Evolutionary conservation across 2,329 filamentous ascomycete genomes (phyloP).

Genomic region (Nannizziopsis arthrosporioides): DNA sequence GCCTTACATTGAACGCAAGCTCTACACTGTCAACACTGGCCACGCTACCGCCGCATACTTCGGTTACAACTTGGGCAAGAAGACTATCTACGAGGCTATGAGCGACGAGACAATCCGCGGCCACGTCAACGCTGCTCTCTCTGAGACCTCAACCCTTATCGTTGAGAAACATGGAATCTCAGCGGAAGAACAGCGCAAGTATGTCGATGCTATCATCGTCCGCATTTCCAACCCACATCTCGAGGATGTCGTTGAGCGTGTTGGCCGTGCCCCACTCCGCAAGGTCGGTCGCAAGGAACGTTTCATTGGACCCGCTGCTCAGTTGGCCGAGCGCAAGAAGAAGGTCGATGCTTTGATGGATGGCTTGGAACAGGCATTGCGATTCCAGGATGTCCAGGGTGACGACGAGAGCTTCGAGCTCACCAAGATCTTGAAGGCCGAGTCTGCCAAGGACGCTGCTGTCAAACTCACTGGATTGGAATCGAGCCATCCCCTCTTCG

Average conservation of each 20-base stretch:
- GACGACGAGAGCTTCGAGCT: constrained; percentile 84
- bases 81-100: constrained; percentile 80
- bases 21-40: constrained; percentile 97
- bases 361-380: constrained; percentile 81
- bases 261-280: constrained; percentile 84
- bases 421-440: constrained; percentile 69
- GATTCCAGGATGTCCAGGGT: constrained; percentile 86
- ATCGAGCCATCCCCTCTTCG: constrained; percentile 62
- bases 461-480: constrained; percentile 72
- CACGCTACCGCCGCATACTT: constrained; percentile 95
- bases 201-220: constrained; percentile 82
- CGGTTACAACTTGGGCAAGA: constrained; percentile 74
- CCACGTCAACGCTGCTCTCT: constrained; percentile 66
- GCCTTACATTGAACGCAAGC: constrained; percentile 97
- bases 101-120: constrained; percentile 66
- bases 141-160: constrained; percentile 79
- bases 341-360: constrained; percentile 63
- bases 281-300: constrained; percentile 93
- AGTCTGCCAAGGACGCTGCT: constrained; percentile 62
- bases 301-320: constrained; percentile 81
- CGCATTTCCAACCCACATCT: constrained; percentile 90
- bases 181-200: constrained; percentile 63
- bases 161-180: constrained; percentile 74
- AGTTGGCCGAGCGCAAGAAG: constrained; percentile 72
- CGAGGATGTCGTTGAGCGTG: constrained; percentile 86